phyloP scores from a whole-genome alignment of 441 rosid species.

The Geranium incanum region DNA sequence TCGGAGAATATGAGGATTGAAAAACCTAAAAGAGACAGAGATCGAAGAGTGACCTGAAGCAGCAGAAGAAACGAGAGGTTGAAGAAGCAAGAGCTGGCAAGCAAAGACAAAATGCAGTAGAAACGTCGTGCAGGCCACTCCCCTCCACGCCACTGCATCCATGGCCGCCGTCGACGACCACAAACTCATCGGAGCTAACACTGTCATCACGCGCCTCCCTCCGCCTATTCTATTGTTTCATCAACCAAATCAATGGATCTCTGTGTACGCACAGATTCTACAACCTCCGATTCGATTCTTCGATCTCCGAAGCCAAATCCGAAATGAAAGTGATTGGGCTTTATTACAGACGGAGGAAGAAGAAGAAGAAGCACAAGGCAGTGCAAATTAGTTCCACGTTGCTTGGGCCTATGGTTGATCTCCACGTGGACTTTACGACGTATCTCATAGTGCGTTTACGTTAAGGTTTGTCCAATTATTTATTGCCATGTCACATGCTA shows the following conservation, averaged over 20 bases:
- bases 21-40: not conserved
- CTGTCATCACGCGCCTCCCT: slow-evolving; percentile 31
- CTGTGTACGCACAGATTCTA: not conserved
- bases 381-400: slow-evolving; percentile 2
- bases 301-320: not conserved
- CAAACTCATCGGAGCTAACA: slow-evolving; percentile 22
- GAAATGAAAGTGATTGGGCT: not conserved
- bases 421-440: not conserved
- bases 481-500: not conserved
- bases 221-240: slow-evolving; percentile 3
- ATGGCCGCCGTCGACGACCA: slow-evolving; percentile 24
- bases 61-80: slow-evolving; percentile 63
- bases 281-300: not conserved
- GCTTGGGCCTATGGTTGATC: not conserved
- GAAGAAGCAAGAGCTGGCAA: slow-evolving; percentile 78
- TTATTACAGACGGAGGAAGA: not conserved
- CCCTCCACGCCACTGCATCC: slow-evolving; percentile 68
- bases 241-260: not conserved
- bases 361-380: not conserved
- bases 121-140: slow-evolving; percentile 43
- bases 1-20: not conserved
- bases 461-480: not conserved
- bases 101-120: slow-evolving; percentile 67
- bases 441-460: not conserved
- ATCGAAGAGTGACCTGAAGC: slow-evolving; percentile 41